Conservation (phyloP, 495 filamentous ascomycete genomes). For the Hypoxylon perforatum region DNA sequence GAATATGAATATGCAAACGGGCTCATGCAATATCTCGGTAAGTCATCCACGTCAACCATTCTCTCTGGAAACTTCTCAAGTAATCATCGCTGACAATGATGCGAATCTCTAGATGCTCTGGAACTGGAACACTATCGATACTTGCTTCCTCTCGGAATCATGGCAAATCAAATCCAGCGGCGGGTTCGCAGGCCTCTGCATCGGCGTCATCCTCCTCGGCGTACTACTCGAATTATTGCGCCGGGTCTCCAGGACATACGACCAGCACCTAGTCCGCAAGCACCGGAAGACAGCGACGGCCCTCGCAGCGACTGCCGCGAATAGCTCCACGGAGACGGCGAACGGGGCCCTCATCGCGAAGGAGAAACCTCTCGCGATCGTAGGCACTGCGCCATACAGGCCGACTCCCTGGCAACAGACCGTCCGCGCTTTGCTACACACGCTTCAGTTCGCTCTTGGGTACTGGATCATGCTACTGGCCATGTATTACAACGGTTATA, state of each 20-base stretch:
- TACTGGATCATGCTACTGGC: conserved; percentile 76
- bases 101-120: conserved; percentile 71
- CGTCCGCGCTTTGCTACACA: conserved; percentile 71
- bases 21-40: conserved; percentile 33
- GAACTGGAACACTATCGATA: conserved; percentile 79
- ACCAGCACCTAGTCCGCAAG: conserved; percentile 64
- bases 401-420: conserved; percentile 67
- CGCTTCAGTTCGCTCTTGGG: conserved; percentile 73
- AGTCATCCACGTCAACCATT: conserved; percentile 1
- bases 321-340: conserved; percentile 10
- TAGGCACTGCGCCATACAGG: conserved; percentile 46
- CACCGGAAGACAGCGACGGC: conserved; percentile 38
- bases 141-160: conserved; percentile 73
- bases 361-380: conserved; percentile 6
- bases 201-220: conserved; percentile 73
- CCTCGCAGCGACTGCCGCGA: conserved; percentile 17
- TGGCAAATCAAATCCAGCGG: conserved; percentile 72
- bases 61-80: not conserved
- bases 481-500: conserved; percentile 75
- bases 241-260: conserved; percentile 68
- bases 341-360: conserved; percentile 31
- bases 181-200: conserved; percentile 77
- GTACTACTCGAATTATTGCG: conserved; percentile 72
- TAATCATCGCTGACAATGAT: not conserved
- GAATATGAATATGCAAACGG: not conserved